Evolutionary conservation across 2,329 filamentous ascomycete species (phyloP), one percentile per base, ranked within the genome.

Genomic region (Paracamarosporium sp.): DNA sequence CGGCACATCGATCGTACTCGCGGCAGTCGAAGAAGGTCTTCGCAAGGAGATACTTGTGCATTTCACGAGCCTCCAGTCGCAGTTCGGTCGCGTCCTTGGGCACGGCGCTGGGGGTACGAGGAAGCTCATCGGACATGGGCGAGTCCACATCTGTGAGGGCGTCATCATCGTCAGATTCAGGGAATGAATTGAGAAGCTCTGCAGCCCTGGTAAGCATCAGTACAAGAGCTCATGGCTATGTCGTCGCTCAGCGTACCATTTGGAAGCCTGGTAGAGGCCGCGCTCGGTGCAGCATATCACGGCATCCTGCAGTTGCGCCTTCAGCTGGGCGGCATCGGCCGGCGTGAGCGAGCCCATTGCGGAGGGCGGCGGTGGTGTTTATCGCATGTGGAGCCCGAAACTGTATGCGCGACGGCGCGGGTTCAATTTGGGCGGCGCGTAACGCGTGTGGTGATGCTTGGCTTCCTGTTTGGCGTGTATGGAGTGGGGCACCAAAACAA

Each of bases 21-120:
- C 92, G 90, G 68, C 93, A 97, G 76, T 98, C 94, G 74, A 98
- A 98, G 66, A 96, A 90, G 0, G 94, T 90, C 76, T 97, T 97
- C 52, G 95, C 94, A 20, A 98, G 83, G 2, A 98, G 85, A 73
- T 94, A 98, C 69, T 88, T 91, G 77, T 90, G 88, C 31, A 92
- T 82, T 77, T 98, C 94, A 67, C 84, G 87, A 1, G 88, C 85
- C 74, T 98, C 93, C 2, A 96, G 83, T 1, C 83, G 81, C 11
- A 88, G 88, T 80, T 97, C 93, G 56, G 85, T 83, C 1, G 88
- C 85, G 68, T 96, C 91, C 48, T 83, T 59, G 74, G 86, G 73
- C 68, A 86, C 65, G 52, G 81, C 68, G 59, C 81, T 61, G 71
- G 75, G 82, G 54, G 79, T 82, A 67, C 63, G 71, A 3, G 73